A percentile compares a stretch with the other conserved stretches of the same genome.
Conservation (phyloP, 768 basidiomycete genomes). For the Scleroderma bovista region DNA sequence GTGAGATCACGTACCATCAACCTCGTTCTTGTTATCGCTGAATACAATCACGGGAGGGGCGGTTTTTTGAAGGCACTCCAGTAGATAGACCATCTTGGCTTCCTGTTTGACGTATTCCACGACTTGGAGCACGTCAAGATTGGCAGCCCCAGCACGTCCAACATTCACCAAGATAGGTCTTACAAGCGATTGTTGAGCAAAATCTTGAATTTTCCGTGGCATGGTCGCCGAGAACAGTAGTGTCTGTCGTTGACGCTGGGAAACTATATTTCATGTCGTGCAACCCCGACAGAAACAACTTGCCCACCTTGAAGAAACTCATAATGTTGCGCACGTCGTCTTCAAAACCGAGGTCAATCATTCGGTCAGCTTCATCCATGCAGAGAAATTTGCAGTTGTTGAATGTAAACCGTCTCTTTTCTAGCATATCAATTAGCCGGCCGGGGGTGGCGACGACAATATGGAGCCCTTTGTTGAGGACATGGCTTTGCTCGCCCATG, state of each 20-base stretch:
- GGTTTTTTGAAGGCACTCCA: slow-evolving; percentile 97
- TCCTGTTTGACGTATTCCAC: slow-evolving; percentile 99
- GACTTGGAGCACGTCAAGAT: slow-evolving; percentile 91
- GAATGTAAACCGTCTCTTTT: slow-evolving; percentile 90
- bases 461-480: slow-evolving; percentile 86
- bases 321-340: slow-evolving; percentile 98
- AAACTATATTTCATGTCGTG: slow-evolving; percentile 4
- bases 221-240: slow-evolving; percentile 98
- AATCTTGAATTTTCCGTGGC: slow-evolving; percentile 98
- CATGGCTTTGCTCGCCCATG: slow-evolving; percentile 96
- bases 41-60: slow-evolving; percentile 97
- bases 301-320: slow-evolving; percentile 93
- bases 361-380: slow-evolving; percentile 99
- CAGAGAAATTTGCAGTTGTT: slow-evolving; percentile 94
- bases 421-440: slow-evolving; percentile 94
- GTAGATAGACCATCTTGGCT: slow-evolving; percentile 98
- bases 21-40: slow-evolving; percentile 99
- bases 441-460: slow-evolving; percentile 97
- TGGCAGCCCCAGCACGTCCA: slow-evolving; percentile 95
- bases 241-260: slow-evolving; percentile 90
- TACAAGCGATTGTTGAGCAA: slow-evolving; percentile 94
- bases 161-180: slow-evolving; percentile 94
- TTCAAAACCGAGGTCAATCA: slow-evolving; percentile 99
- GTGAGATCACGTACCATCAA: slow-evolving; percentile 67
- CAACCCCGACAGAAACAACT: neutral